Conservation (phyloP, 1,284 basidiomycete species). For the Cryptococcus wingfieldii region DNA sequence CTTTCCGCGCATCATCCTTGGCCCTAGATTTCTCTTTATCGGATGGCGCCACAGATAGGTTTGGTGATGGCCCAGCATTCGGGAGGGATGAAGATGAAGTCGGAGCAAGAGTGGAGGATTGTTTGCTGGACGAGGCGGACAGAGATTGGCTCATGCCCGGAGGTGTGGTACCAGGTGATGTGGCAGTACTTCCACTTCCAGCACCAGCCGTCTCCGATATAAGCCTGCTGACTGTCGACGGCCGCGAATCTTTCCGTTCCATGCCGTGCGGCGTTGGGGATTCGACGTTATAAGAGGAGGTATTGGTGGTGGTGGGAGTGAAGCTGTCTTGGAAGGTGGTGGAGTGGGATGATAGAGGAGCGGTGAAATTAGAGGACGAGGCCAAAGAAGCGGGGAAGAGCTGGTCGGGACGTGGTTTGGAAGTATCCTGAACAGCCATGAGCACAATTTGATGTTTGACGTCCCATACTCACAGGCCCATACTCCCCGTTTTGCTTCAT, state of each 20-base stretch:
- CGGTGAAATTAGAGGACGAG: constrained; percentile 21
- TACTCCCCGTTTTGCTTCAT: constrained; percentile 17
- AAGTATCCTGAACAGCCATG: not conserved
- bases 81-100: not conserved
- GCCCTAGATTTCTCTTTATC: constrained; percentile 24
- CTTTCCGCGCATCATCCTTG: constrained; percentile 38
- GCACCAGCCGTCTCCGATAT: constrained; percentile 14
- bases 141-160: not conserved
- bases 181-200: constrained; percentile 2
- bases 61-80: constrained; percentile 2
- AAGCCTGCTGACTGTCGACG: constrained; percentile 18
- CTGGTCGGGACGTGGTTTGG: not conserved
- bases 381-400: constrained; percentile 2
- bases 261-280: constrained; percentile 19
- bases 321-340: constrained; percentile 33
- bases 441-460: not conserved
- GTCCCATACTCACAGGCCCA: constrained; percentile 17
- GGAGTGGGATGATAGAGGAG: constrained; percentile 27
- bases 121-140: not conserved
- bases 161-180: constrained; percentile 7
- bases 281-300: constrained; percentile 25
- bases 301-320: constrained; percentile 25
- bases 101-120: not conserved
- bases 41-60: constrained; percentile 6
- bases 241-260: constrained; percentile 5